phyloP scores from a whole-genome alignment of 1,284 basidiomycete species.

The Papiliotrema fonsecae region DNA sequence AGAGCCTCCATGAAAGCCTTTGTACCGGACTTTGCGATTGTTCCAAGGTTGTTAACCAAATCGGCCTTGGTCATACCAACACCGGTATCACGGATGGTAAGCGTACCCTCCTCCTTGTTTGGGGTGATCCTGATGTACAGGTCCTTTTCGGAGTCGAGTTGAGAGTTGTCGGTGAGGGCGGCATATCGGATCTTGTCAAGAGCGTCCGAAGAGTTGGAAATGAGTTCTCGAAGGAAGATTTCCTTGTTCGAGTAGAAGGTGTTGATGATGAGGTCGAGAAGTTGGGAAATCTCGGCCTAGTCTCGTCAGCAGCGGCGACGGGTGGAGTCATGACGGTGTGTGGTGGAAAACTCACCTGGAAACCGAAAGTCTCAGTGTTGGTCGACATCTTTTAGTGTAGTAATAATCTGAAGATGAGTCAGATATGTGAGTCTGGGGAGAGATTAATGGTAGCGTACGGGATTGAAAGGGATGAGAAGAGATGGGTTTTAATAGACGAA shows the following conservation, averaged over 20 bases:
- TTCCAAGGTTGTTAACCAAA: slow-evolving; percentile 76
- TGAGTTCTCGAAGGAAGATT: slow-evolving; percentile 94
- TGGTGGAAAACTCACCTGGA: slow-evolving; percentile 12
- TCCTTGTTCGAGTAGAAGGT: slow-evolving; percentile 99
- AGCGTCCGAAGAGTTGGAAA: slow-evolving; percentile 68
- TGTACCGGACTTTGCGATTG: slow-evolving; percentile 79
- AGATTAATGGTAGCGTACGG: no score
- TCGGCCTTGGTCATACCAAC: slow-evolving; percentile 96
- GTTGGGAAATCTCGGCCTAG: slow-evolving; percentile 95
- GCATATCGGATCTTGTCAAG: slow-evolving; percentile 91
- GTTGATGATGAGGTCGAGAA: slow-evolving; percentile 60
- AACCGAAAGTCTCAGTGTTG: slow-evolving; percentile 38
- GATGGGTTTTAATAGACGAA: neutral
- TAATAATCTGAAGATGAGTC: neutral
- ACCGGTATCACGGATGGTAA: slow-evolving; percentile 93
- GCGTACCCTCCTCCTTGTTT: slow-evolving; percentile 91
- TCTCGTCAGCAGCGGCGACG: neutral
- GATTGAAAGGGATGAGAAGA: neutral
- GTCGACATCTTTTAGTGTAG: slow-evolving; percentile 22
- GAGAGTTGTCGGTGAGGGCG: slow-evolving; percentile 83
- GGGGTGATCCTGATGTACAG: slow-evolving; percentile 88
- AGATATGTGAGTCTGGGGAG: no score
- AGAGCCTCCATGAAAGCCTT: slow-evolving; percentile 94
- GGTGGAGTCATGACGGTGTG: neutral
- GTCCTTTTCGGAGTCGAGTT: slow-evolving; percentile 81